Evolutionary conservation across 108 stramenopile genomes (phyloP), one percentile per base, ranked within the genome.

Genomic region (Fistulifera solaris): DNA sequence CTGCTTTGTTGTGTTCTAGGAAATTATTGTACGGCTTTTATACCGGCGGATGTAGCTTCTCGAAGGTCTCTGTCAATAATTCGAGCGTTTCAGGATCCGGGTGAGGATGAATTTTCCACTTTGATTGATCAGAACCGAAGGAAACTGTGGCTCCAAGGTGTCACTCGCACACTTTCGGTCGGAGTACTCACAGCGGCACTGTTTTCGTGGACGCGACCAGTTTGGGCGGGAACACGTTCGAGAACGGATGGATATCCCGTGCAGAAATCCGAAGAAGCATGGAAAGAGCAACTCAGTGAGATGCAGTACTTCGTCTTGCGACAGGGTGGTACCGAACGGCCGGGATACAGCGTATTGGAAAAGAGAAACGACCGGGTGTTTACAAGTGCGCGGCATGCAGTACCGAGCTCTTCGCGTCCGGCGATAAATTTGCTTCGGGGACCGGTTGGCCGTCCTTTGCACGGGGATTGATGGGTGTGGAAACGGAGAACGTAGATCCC

Each of bases 371-470:
- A 24, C 18, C 66, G 10, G 92, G 92, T 5, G 53, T 69, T 0
- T 96, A 72, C 75, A 64, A 63, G 1, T 88, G 86, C 56, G 93
- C 91, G 4, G 89, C 83, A 0, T 87, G 89, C 52, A 67, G 76
- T 0, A 82, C 87, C 0, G 71, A 83, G 0, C 72, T 94, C 10
- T 96, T 96, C 74, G 72, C 65, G 17, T 72, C 82, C 1, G 25
- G 45, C 7, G 49, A 78, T 38, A 96, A 96, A 59, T 93, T 81
- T 59, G 68, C 86, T 55, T 67, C 63, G 48, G 85, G 84, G 25
- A 88, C 84, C 19, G 89, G 82, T 15, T 83, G 82, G 82, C 82
- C 82, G 15, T 73, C 68, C 38, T 85, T 81, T 77, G 83, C 80
- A 8, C 38, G 45, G 1, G 64, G 52, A 1, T 41, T 83, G 40